Evolutionary conservation across 129 eudicot species (phyloP), one percentile per base, ranked within the genome.

Genomic region (Lactuca saligna): DNA sequence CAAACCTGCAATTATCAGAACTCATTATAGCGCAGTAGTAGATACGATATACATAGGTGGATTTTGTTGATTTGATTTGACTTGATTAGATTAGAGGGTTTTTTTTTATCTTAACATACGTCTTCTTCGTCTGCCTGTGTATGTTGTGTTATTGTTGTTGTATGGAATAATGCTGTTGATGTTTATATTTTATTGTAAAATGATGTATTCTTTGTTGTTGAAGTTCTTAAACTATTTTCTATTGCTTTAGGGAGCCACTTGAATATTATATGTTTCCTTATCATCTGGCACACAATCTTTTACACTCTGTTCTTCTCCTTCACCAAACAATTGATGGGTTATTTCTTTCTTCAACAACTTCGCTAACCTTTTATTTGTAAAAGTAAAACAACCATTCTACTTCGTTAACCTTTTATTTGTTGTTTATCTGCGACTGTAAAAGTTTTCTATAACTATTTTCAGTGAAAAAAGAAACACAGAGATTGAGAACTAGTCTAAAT

Each of bases 1-100:
- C 83, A 84, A 55, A 78, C 69, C 8, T 92, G 98, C 48, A 84
- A 80, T 8, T 88, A 86, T 51, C 70, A 77, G 80, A 88, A 84
- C 48, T 81, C 77, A 17, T 50, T 81, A 12, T 88, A 70, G 73
- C 5, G 38, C 49, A 1, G 11, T n/a, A 5, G 48, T 29, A n/a
- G 16, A 7, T 8, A n/a, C n/a, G 17, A n/a, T 9, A 7, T 8
- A n/a, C n/a, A 33, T 63, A 44, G 34, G 59, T 31, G 44, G 41
- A 59, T 46, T 73, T 9, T 5, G 17, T 61, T 70, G 67, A 44
- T 44, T 59, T 56, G 29, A 25, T 39, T 42, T 61, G 9, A 8
- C 35, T 61, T 72, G 70, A 51, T 51, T 62, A 62, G 62, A 50
- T 48, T 50, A 32, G 51, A 0, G 54, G 4, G n/a, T 60, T 48